A percentile compares a stretch with the other conserved stretches of the same genome.
These are phyloP conservation scores for Russula lepida DNA, from an alignment of 768 basidiomycete species.

Conservation along the genomic window DNA sequence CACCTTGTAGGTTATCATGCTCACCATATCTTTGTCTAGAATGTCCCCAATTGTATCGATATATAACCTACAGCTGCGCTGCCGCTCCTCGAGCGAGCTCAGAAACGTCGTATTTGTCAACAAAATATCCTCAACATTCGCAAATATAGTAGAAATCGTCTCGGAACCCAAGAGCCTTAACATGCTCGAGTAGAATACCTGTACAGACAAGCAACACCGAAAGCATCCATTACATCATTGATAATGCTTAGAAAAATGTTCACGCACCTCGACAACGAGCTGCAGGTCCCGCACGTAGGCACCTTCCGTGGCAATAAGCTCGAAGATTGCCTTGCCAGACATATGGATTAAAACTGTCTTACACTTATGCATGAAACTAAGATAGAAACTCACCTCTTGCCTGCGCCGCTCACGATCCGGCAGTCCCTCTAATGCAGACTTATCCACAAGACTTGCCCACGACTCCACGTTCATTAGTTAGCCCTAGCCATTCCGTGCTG, in stretches of 20 bases:
- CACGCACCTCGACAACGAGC: slow-evolving; percentile 74
- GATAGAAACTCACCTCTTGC: slow-evolving; percentile 57
- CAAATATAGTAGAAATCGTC: slow-evolving; percentile 77
- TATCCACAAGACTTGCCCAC: slow-evolving; percentile 90
- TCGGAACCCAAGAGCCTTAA: slow-evolving; percentile 63
- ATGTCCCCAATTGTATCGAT: slow-evolving; percentile 85
- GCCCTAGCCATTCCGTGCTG: background rate
- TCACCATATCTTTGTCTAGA: slow-evolving; percentile 60
- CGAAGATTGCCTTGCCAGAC: slow-evolving; percentile 71
- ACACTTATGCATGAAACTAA: too few relatives aligned
- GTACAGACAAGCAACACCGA: background rate
- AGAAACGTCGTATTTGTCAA: slow-evolving; percentile 82
- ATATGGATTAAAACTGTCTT: background rate
- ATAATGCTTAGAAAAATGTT: background rate
- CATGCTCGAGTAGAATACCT: slow-evolving; percentile 84
- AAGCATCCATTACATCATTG: background rate
- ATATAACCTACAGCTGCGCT: slow-evolving; percentile 87
- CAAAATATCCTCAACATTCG: slow-evolving; percentile 89
- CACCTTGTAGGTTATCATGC: slow-evolving; percentile 78
- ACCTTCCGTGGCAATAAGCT: slow-evolving; percentile 84
- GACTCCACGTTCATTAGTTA: slow-evolving; percentile 39
- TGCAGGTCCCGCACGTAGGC: slow-evolving; percentile 90
- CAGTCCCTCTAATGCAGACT: slow-evolving; percentile 72
- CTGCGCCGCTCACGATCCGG: slow-evolving; percentile 71
- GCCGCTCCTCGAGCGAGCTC: slow-evolving; percentile 83